Evolutionary conservation across 768 basidiomycete genomes (phyloP), one percentile per base, ranked within the genome.

Genomic region (Gloeopeniophorella convolvens): DNA sequence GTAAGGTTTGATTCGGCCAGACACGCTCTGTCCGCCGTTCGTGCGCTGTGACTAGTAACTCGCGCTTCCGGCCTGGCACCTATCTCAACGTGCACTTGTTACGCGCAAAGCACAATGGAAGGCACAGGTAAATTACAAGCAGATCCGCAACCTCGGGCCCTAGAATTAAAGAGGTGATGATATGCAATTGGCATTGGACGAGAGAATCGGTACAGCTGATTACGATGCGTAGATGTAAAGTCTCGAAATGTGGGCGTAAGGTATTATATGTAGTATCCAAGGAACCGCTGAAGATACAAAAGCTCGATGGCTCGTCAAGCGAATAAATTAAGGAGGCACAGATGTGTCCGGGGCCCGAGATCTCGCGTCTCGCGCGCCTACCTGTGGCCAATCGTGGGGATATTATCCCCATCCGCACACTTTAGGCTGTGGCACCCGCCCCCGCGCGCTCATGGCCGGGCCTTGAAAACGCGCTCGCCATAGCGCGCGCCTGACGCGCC

Each of bases 391-490:
- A 35, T 18, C 5, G 15, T 33, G 48, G 40, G 40, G 13, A 16
- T 21, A 21, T 42, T 47, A 47, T 47, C 51, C 51, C 51, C 51
- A 53, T 53, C 37, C 16, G 30, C 20, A 36, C 15, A 10, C 16
- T 13, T 12, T 35, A 16, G 20, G n/a, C 18, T 53, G 51, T 53
- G 51, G 45, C 37, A 48, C 51, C 13, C 37, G 42, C 51, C 13
- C 16, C 3, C 4, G 45, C 44, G 45, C 34, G 40, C 26, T 57
- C 54, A 64, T 32, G 47, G 63, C 50, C 60, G 48, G 41, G 60
- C 59, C 62, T 79, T 77, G 68, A 77, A 82, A 45, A 78, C 67
- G 41, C 75, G 64, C 31, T 65, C 68, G 24, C 67, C 70, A 54
- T 68, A 72, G 27, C 63, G 65, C 37, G 65, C 60, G 15, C 63